A percentile compares a stretch with the other conserved stretches of the same genome.
Evolutionary conservation across 306 rosid genomes (phyloP).

Genomic region (Cucurbita argyrosperma): DNA sequence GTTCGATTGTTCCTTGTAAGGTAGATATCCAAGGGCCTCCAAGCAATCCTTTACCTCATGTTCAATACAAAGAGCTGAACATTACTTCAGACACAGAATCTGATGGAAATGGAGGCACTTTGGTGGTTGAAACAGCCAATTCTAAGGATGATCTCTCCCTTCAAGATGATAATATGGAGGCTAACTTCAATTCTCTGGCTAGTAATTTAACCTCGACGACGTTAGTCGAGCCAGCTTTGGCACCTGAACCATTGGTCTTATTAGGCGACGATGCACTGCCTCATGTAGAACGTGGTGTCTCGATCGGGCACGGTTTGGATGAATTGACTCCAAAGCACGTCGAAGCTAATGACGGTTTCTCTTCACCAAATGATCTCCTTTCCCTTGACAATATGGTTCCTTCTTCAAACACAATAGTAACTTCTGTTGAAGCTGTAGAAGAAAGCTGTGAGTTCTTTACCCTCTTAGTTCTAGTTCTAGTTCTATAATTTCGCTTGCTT

Average conservation of each 20-base stretch:
- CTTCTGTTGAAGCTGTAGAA: conserved; percentile 26
- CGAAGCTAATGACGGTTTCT: conserved; percentile 12
- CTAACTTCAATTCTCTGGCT: conserved; percentile 14
- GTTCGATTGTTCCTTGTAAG: conserved; percentile 12
- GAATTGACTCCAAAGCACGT: conserved; percentile 35
- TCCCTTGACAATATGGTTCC: conserved; percentile 13
- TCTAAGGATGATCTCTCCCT: conserved; percentile 19
- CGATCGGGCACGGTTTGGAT: conserved; percentile 24
- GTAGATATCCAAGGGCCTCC: conserved; percentile 13
- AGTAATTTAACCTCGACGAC: conserved; percentile 27
- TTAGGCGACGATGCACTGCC: conserved; percentile 14
- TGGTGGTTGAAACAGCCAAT: conserved; percentile 9
- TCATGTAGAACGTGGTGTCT: conserved; percentile 14
- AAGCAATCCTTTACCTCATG: conserved; percentile 35
- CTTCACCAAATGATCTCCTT: conserved; percentile 17
- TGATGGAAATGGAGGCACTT: conserved; percentile 19
- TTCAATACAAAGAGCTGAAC: conserved; percentile 66
- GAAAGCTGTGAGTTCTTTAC: conserved; percentile 41
- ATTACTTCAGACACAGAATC: conserved; percentile 67
- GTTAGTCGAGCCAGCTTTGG: conserved; percentile 20
- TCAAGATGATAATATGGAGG: conserved; percentile 21
- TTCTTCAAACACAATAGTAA: conserved; percentile 20
- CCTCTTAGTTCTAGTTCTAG: not conserved
- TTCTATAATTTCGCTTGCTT: not conserved
- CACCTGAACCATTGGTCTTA: conserved; percentile 16